These are phyloP conservation scores for Clarireedia monteithiana DNA, from an alignment of 2,329 filamentous ascomycete species.

Conservation along the genomic window DNA sequence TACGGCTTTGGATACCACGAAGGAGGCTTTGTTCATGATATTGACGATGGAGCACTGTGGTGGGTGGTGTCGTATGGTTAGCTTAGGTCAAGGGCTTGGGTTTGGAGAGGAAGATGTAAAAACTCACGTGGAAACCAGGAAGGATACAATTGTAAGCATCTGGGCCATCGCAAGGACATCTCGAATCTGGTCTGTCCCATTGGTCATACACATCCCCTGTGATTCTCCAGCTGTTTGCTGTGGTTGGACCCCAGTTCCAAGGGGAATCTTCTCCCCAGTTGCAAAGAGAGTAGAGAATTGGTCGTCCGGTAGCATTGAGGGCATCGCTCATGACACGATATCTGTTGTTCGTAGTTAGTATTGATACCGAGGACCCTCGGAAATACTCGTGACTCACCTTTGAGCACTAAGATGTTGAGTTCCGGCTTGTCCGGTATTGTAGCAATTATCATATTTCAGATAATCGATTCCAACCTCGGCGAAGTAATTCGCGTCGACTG, in stretches of 20 bases:
- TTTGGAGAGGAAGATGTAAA: background rate
- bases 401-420: slow-evolving; percentile 32
- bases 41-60: slow-evolving; percentile 24
- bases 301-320: slow-evolving; percentile 30
- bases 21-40: slow-evolving; percentile 25
- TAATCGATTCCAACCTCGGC: slow-evolving; percentile 46
- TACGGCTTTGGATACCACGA: slow-evolving; percentile 25
- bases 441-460: slow-evolving; percentile 51
- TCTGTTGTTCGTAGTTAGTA: slow-evolving; percentile 7
- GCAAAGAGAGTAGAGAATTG: slow-evolving; percentile 33
- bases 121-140: slow-evolving; percentile 21
- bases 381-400: slow-evolving; percentile 25
- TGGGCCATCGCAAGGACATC: slow-evolving; percentile 35
- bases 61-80: background rate
- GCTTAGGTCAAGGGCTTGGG: background rate
- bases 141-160: slow-evolving; percentile 26
- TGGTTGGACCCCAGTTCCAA: slow-evolving; percentile 30
- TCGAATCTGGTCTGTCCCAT: slow-evolving; percentile 34
- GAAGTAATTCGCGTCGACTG: slow-evolving; percentile 43
- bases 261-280: slow-evolving; percentile 45
- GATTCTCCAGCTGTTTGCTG: slow-evolving; percentile 33
- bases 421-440: slow-evolving; percentile 45
- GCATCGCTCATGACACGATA: slow-evolving; percentile 32
- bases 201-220: slow-evolving; percentile 32
- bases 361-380: background rate